phyloP scores from a whole-genome alignment of 371 early-diverging fungal genomes.

The Thermomucor indicae-seudaticae region DNA sequence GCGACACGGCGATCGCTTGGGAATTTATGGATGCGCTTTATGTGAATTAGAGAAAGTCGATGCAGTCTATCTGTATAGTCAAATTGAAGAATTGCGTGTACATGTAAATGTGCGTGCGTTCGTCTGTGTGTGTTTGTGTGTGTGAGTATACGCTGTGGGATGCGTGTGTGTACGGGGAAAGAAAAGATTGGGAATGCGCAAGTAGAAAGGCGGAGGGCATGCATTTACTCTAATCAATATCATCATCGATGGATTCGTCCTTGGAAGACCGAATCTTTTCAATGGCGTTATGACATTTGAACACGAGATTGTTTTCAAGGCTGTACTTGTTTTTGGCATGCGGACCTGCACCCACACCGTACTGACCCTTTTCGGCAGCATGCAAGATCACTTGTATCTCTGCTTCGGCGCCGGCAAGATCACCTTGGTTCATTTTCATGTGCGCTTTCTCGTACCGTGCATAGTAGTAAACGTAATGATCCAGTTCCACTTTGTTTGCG shows the following conservation, averaged over 20 bases:
- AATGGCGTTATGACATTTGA: conserved; percentile 42
- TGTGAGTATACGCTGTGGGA: too few species aligned
- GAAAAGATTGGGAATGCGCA: too few species aligned
- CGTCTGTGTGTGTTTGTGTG: too few species aligned
- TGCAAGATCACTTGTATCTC: conserved; percentile 41
- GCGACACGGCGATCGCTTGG: too few species aligned
- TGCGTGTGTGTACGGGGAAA: too few species aligned
- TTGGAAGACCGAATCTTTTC: conserved; percentile 7
- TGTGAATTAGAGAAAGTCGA: too few species aligned
- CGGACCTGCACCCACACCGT: conserved; percentile 33
- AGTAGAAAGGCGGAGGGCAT: too few species aligned
- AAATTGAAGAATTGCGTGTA: background rate
- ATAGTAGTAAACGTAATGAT: conserved; percentile 64
- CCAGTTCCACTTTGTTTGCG: conserved; percentile 28
- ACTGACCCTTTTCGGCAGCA: conserved; percentile 29
- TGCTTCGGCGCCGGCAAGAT: conserved; percentile 37
- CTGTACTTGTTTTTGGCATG: conserved; percentile 45
- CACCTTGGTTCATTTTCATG: conserved; percentile 34
- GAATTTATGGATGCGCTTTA: too few species aligned
- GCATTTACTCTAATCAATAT: too few species aligned
- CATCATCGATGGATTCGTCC: too few species aligned
- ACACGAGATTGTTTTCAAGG: conserved; percentile 34
- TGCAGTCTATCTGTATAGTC: background rate
- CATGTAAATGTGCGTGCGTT: too few species aligned
- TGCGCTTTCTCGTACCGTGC: conserved; percentile 52